These are phyloP conservation scores for Datura wrightii DNA, from an alignment of 257 asterid species.

Conservation along the genomic window DNA sequence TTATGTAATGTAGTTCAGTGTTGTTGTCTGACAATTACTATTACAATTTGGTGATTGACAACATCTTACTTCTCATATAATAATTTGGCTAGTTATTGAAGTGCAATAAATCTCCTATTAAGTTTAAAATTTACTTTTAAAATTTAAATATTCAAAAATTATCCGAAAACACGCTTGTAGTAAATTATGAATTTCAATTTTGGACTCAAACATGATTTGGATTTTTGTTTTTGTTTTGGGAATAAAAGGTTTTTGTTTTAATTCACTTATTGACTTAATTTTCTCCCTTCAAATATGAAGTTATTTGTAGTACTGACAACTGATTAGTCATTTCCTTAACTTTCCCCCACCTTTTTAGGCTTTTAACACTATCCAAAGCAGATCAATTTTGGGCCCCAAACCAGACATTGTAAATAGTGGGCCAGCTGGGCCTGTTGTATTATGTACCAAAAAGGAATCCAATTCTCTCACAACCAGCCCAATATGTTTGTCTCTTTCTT, in stretches of 20 bases:
- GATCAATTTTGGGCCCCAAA: constrained; percentile 23
- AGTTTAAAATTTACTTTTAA: neutral
- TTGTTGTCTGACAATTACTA: too few species aligned
- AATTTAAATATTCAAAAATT: neutral
- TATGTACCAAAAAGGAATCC: neutral
- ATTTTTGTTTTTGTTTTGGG: constrained; percentile 8
- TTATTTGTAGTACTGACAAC: neutral
- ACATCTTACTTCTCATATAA: neutral
- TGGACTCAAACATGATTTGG: neutral
- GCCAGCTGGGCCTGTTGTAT: neutral
- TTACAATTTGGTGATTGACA: neutral
- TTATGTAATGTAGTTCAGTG: too few species aligned
- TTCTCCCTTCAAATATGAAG: neutral
- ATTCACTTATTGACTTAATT: neutral
- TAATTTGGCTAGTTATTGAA: neutral
- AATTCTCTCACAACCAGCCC: neutral
- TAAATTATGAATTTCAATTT: neutral
- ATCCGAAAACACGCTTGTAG: neutral
- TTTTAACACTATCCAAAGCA: constrained; percentile 30
- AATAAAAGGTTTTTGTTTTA: neutral
- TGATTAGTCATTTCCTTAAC: constrained; percentile 32
- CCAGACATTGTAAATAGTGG: neutral
- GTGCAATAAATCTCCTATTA: neutral
- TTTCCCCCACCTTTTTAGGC: neutral
- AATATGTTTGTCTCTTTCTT: neutral